phyloP scores from a whole-genome alignment of 164 flowering plant species.

The Aristolochia contorta region DNA sequence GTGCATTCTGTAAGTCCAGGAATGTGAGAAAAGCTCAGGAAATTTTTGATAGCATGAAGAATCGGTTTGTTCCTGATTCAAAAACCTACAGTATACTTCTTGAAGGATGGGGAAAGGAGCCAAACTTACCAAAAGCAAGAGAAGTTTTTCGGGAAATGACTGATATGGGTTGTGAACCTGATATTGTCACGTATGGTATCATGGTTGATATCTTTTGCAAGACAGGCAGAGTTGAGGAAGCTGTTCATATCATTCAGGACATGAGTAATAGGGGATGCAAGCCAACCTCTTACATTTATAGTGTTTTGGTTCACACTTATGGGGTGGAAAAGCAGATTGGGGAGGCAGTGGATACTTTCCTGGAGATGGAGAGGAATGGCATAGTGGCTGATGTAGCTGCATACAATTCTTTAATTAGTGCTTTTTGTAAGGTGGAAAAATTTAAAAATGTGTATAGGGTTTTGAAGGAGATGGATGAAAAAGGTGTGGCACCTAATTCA shows the following conservation, averaged over 20 bases:
- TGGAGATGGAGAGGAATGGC: constrained; percentile 77
- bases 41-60: constrained; percentile 62
- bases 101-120: constrained; percentile 84
- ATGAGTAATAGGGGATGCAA: constrained; percentile 46
- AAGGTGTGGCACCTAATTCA: constrained; percentile 59
- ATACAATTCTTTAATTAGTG: constrained; percentile 81
- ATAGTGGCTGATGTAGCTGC: constrained; percentile 59
- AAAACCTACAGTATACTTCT: constrained; percentile 77
- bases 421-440: constrained; percentile 69
- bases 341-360: constrained; percentile 71
- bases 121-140: constrained; percentile 76
- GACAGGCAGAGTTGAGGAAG: constrained; percentile 69
- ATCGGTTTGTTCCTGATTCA: constrained; percentile 53
- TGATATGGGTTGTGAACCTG: constrained; percentile 54
- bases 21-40: constrained; percentile 91
- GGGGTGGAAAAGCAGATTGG: constrained; percentile 68
- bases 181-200: constrained; percentile 81
- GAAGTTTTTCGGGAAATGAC: constrained; percentile 66
- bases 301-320: constrained; percentile 73
- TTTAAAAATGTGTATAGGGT: constrained; percentile 55
- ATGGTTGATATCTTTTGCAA: constrained; percentile 94
- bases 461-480: constrained; percentile 59
- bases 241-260: constrained; percentile 43
- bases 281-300: constrained; percentile 76
- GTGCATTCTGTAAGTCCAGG: constrained; percentile 79